Percentiles rank a stretch among this genome's conserved stretches.
phyloP scores from a whole-genome alignment of 768 basidiomycete species.

The Termitomyces titanicus region DNA sequence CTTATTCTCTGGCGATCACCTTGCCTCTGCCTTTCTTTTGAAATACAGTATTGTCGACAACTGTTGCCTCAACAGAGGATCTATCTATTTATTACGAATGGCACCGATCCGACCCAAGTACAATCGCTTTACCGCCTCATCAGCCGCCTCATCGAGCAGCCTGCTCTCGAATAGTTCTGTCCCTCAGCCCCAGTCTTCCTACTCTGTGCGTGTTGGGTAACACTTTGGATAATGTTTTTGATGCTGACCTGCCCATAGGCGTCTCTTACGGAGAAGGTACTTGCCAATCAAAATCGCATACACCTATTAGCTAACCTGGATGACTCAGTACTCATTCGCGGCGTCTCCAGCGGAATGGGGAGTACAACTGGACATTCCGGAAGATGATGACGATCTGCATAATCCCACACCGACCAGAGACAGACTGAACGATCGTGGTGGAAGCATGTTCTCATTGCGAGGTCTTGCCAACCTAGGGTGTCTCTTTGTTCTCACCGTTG shows the following conservation, averaged over 20 bases:
- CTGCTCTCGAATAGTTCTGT: conserved; percentile 11
- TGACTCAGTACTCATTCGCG: conserved; percentile 33
- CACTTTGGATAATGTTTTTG: not conserved
- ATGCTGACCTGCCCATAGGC: conserved; percentile 13
- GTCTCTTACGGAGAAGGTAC: conserved; percentile 29
- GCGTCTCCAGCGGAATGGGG: conserved; percentile 50
- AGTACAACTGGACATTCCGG: conserved; percentile 37
- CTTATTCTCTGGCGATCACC: not conserved
- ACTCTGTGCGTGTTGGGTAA: conserved; percentile 14
- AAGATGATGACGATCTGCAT: conserved; percentile 63
- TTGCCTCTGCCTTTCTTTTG: conserved; percentile 4
- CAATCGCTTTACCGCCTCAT: conserved; percentile 17
- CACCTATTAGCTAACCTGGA: not conserved
- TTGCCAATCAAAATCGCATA: not conserved
- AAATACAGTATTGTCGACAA: not conserved
- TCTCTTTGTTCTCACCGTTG: conserved; percentile 49
- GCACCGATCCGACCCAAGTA: not conserved
- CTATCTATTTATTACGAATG: conserved; percentile 13
- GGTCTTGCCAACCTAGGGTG: conserved; percentile 70
- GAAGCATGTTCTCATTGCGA: conserved; percentile 55
- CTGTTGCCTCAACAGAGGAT: not conserved
- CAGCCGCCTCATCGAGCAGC: conserved; percentile 17
- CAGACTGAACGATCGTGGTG: conserved; percentile 49
- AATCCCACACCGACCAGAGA: conserved; percentile 58
- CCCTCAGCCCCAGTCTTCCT: conserved; percentile 7